These are phyloP conservation scores for Pythium folliculosum DNA, from an alignment of 352 stramenopile species.

Conservation along the genomic window DNA sequence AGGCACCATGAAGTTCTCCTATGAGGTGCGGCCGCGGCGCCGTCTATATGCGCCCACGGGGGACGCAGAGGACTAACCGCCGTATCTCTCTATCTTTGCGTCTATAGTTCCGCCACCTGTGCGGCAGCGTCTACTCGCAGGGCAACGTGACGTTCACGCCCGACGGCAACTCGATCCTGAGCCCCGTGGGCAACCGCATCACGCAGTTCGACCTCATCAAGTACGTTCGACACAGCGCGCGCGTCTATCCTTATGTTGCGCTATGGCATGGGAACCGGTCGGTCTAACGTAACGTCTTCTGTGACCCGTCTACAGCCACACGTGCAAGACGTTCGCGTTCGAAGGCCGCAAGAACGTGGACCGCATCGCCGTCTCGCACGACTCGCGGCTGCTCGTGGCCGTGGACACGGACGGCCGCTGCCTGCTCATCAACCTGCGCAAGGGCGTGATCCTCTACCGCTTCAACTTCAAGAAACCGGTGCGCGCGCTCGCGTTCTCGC, in stretches of 20 bases:
- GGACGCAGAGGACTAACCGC: neutral
- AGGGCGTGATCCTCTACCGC: conserved; percentile 89
- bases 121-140: conserved; percentile 93
- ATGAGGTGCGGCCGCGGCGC: conserved; percentile 47
- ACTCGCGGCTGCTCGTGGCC: conserved; percentile 88
- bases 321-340: conserved; percentile 89
- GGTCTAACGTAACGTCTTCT: no score
- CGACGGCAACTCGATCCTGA: conserved; percentile 92
- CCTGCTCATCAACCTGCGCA: conserved; percentile 90
- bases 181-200: conserved; percentile 93
- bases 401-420: conserved; percentile 91
- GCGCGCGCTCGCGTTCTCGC: conserved; percentile 85
- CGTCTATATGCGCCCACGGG: no score
- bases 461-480: conserved; percentile 95
- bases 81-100: neutral
- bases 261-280: no score
- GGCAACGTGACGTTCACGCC: conserved; percentile 93
- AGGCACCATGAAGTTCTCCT: conserved; percentile 84
- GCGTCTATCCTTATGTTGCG: no score
- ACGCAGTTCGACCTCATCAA: conserved; percentile 94
- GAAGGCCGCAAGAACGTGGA: conserved; percentile 91
- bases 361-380: conserved; percentile 83
- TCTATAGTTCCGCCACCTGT: conserved; percentile 89
- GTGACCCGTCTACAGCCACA: conserved; percentile 48
- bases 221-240: no score